Evolutionary conservation across 768 basidiomycete species (phyloP).

Genomic region (Trametes punicea): DNA sequence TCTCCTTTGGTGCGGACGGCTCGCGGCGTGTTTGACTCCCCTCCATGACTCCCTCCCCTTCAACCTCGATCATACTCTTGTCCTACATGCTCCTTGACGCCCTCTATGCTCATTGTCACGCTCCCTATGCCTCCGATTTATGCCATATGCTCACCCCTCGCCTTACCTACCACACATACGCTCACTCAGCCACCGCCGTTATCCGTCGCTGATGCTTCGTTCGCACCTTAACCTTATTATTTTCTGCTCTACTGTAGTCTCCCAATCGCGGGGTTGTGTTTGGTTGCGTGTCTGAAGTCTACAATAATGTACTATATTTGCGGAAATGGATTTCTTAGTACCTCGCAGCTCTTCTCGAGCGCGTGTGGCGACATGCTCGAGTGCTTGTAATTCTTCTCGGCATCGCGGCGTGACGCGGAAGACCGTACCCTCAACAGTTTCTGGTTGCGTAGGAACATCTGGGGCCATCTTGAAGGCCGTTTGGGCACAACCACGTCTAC

Average conservation of each 20-base stretch:
- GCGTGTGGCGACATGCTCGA: too few species aligned
- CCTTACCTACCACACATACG: not conserved
- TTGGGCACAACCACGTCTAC: too few species aligned
- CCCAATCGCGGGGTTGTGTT: not conserved
- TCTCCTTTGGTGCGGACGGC: conserved; percentile 14
- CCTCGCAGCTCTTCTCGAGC: too few species aligned
- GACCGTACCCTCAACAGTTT: too few species aligned
- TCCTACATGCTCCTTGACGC: not conserved
- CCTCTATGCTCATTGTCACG: not conserved
- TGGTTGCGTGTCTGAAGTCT: not conserved
- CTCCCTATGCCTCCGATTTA: not conserved
- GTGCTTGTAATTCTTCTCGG: too few species aligned
- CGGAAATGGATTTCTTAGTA: too few species aligned
- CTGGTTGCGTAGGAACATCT: too few species aligned
- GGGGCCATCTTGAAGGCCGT: too few species aligned
- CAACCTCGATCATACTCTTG: not conserved
- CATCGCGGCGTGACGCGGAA: too few species aligned
- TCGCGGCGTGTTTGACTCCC: not conserved
- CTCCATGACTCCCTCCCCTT: not conserved
- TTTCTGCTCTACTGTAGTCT: not conserved
- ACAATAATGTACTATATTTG: too few species aligned
- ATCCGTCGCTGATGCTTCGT: not conserved
- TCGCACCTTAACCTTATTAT: conserved; percentile 15
- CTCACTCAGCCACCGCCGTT: not conserved
- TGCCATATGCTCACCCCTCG: not conserved